Evolutionary conservation across 2,329 filamentous ascomycete species (phyloP).

Genomic region (Pseudocercospora cruenta): DNA sequence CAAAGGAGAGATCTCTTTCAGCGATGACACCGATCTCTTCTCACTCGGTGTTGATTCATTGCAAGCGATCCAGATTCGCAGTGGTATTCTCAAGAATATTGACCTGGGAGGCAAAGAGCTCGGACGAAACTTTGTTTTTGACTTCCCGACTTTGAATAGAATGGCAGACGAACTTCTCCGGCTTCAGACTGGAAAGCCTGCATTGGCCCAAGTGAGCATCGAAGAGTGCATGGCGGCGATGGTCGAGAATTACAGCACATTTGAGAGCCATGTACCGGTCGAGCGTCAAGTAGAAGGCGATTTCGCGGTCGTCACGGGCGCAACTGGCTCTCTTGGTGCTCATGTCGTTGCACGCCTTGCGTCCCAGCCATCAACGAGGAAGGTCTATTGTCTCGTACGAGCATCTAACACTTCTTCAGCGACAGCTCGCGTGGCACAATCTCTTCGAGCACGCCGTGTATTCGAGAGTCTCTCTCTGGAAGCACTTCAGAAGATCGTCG

Average conservation of each 20-base stretch:
- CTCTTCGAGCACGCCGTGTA: slow-evolving; percentile 41
- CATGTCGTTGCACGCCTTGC: slow-evolving; percentile 55
- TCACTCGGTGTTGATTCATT: slow-evolving; percentile 40
- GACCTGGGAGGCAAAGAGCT: slow-evolving; percentile 53
- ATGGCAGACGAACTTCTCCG: slow-evolving; percentile 51
- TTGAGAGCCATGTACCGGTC: slow-evolving; percentile 33
- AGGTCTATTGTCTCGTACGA: slow-evolving; percentile 59
- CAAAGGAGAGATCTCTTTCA: slow-evolving; percentile 9
- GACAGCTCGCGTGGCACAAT: slow-evolving; percentile 40
- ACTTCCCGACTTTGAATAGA: slow-evolving; percentile 55
- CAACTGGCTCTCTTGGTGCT: slow-evolving; percentile 66
- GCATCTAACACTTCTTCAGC: slow-evolving; percentile 41
- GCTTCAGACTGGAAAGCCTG: slow-evolving; percentile 44
- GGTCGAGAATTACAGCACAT: slow-evolving; percentile 47
- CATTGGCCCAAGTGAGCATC: slow-evolving; percentile 36
- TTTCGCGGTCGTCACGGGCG: slow-evolving; percentile 56
- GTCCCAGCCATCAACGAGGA: slow-evolving; percentile 31
- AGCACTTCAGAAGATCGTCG: slow-evolving; percentile 40
- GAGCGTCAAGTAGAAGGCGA: slow-evolving; percentile 10
- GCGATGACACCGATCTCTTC: slow-evolving; percentile 38
- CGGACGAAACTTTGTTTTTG: slow-evolving; percentile 62
- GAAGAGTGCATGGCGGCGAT: slow-evolving; percentile 49
- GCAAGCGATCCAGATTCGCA: slow-evolving; percentile 55
- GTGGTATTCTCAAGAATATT: slow-evolving; percentile 55
- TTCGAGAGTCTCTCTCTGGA: slow-evolving; percentile 35